These are phyloP conservation scores for Sporisorium scitamineum DNA, from an alignment of 1,284 basidiomycete genomes.

Conservation along the genomic window DNA sequence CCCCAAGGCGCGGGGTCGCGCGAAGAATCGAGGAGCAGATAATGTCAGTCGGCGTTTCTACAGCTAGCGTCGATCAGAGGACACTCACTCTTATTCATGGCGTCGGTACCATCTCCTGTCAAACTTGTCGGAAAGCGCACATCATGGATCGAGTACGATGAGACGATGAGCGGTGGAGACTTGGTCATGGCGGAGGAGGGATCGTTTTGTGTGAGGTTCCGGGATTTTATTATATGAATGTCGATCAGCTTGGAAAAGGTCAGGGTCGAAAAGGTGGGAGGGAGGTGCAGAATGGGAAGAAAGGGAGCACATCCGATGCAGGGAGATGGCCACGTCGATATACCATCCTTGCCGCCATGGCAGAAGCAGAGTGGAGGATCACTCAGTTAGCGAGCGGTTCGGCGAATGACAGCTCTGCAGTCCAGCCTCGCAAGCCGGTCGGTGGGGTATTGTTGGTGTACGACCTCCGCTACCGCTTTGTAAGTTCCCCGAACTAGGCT, in stretches of 20 bases:
- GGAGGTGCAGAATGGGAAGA: background rate
- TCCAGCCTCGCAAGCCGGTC: background rate
- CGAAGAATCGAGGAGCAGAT: background rate
- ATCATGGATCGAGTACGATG: constrained; percentile 51
- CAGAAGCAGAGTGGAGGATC: background rate
- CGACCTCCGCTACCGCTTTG: background rate
- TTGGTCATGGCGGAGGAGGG: constrained; percentile 27
- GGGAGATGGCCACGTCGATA: constrained; percentile 1
- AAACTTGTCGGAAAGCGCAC: constrained; percentile 67
- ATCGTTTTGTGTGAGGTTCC: background rate
- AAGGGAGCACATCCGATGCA: background rate
- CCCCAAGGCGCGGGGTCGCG: background rate
- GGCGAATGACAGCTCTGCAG: background rate
- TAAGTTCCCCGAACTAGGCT: background rate
- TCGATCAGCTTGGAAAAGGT: background rate
- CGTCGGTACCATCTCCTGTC: constrained; percentile 88
- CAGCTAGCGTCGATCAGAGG: background rate
- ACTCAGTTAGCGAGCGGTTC: background rate
- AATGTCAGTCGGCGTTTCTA: background rate
- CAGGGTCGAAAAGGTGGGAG: background rate
- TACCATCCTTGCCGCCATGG: background rate
- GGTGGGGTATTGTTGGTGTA: background rate
- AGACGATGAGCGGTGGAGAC: constrained; percentile 41
- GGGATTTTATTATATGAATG: background rate
- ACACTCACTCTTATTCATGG: constrained; percentile 81